A percentile compares a stretch with the other conserved stretches of the same genome.
phyloP scores from a whole-genome alignment of 2,329 filamentous ascomycete genomes.

The Clonostachys solani region DNA sequence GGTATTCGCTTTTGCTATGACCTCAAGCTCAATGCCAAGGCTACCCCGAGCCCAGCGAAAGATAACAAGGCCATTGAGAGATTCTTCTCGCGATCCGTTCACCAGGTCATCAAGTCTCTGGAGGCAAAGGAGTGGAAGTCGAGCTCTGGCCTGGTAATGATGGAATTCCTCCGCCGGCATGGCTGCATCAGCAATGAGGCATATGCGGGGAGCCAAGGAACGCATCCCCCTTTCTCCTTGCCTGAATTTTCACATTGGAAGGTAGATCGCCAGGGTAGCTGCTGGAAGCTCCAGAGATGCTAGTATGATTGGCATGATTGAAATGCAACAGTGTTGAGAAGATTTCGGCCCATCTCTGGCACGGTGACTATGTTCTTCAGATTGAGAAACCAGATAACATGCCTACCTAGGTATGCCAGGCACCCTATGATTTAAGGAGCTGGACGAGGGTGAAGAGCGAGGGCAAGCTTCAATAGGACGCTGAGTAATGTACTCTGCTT shows the following conservation, averaged over 20 bases:
- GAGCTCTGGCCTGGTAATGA: constrained; percentile 32
- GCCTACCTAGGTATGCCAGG: too few species aligned
- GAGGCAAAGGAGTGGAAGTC: constrained; percentile 29
- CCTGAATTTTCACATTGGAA: not conserved
- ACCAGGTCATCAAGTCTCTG: constrained; percentile 17
- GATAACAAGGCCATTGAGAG: constrained; percentile 17
- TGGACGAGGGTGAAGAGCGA: too few species aligned
- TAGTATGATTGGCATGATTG: too few species aligned
- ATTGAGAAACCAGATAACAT: too few species aligned
- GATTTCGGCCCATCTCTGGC: too few species aligned
- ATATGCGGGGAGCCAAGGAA: not conserved
- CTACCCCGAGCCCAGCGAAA: constrained; percentile 3
- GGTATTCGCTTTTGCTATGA: constrained; percentile 31
- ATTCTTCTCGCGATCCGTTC: constrained; percentile 19
- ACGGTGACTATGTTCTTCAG: too few species aligned
- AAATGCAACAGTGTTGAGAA: too few species aligned
- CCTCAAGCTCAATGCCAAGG: constrained; percentile 15
- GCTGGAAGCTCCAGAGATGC: too few species aligned
- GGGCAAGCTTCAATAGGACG: too few species aligned
- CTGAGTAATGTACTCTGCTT: too few species aligned
- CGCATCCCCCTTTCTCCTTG: not conserved
- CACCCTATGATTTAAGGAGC: too few species aligned
- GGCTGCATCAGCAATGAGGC: constrained; percentile 16
- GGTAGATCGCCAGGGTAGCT: not conserved
- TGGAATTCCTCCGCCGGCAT: constrained; percentile 26